phyloP scores from a whole-genome alignment of 2,329 filamentous ascomycete species.

The Colletotrichum magnum region DNA sequence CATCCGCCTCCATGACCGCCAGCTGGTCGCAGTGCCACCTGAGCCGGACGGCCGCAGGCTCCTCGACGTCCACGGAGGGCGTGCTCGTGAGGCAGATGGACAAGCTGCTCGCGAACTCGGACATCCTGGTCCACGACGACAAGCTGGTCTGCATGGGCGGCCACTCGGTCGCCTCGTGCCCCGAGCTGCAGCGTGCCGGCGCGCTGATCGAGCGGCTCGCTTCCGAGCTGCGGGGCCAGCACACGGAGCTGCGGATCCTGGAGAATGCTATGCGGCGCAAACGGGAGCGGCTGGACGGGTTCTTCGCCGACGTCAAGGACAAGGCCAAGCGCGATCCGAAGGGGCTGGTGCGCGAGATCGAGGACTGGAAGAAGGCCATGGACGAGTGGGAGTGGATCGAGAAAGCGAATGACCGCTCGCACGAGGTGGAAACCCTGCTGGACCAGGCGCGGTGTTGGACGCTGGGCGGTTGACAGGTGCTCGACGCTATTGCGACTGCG shows the following conservation, averaged over 20 bases:
- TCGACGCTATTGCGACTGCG: background rate
- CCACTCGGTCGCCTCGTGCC: background rate
- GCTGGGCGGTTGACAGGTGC: background rate
- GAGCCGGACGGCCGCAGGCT: background rate
- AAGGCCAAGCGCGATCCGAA: background rate
- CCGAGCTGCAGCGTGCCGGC: background rate
- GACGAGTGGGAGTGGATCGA: background rate
- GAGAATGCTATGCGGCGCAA: background rate
- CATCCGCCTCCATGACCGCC: background rate
- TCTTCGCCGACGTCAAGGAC: background rate
- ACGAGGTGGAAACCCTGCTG: background rate
- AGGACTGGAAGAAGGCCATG: background rate
- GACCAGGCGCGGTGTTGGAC: background rate
- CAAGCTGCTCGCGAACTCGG: background rate
- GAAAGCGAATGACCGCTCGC: background rate
- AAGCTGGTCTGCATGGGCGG: background rate
- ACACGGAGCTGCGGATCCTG: conserved; percentile 9
- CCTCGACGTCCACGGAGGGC: background rate
- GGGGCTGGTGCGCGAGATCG: background rate
- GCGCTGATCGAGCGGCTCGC: background rate
- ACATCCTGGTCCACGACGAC: background rate
- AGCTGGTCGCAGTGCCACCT: background rate
- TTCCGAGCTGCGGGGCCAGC: conserved; percentile 4
- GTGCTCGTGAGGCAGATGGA: background rate
- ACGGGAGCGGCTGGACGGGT: background rate